A percentile compares a stretch with the other conserved stretches of the same genome.
These are phyloP conservation scores for Coemansia asiatica DNA, from an alignment of 192 early-diverging fungal genomes.

Conservation along the genomic window DNA sequence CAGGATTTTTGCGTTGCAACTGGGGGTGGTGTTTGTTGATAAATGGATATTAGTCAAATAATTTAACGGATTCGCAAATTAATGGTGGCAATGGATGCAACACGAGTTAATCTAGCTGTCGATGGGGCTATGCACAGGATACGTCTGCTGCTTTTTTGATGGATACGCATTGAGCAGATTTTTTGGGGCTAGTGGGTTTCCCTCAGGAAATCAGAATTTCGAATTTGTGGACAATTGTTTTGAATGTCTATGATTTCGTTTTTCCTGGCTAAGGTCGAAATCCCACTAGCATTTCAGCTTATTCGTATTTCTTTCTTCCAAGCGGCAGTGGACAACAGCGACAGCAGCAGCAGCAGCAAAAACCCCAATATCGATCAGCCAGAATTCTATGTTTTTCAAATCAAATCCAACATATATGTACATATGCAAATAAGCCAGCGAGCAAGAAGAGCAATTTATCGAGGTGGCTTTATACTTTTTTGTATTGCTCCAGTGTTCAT, in stretches of 20 bases:
- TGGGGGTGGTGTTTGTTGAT: background rate
- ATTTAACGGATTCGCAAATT: background rate
- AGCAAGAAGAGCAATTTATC: no score
- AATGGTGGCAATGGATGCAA: background rate
- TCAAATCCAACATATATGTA: no score
- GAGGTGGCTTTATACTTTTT: background rate
- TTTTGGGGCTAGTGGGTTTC: conserved; percentile 15
- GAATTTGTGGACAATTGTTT: background rate
- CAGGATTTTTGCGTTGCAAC: background rate
- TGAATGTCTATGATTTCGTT: background rate
- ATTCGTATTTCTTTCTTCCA: background rate
- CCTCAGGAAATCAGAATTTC: background rate
- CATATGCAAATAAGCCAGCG: no score
- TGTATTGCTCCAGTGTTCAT: background rate
- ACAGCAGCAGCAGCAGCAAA: conserved; percentile 1
- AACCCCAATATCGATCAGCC: no score
- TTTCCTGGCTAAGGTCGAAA: background rate
- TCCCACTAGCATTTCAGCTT: background rate
- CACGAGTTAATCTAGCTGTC: background rate
- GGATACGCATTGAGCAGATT: background rate
- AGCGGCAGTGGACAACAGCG: background rate
- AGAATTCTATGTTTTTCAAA: no score
- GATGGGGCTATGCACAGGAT: background rate
- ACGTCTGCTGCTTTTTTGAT: background rate
- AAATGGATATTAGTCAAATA: background rate